Evolutionary conservation across 768 basidiomycete species (phyloP).

Genomic region (Chiua virens): DNA sequence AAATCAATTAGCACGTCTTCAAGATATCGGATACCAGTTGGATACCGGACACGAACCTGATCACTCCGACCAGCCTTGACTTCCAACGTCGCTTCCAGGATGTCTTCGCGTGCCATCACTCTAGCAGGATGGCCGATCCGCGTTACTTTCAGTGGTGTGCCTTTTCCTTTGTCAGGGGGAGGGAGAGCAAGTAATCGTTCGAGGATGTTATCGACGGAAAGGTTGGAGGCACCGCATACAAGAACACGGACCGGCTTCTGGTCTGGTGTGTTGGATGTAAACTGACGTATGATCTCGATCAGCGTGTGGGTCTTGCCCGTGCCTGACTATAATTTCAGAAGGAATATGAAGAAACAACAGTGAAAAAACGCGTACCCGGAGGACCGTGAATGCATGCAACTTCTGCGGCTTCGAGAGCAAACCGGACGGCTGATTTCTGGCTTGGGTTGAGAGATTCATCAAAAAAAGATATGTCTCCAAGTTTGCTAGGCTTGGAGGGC

Average conservation of each 20-base stretch:
- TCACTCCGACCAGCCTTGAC: conserved; percentile 73
- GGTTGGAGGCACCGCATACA: conserved; percentile 91
- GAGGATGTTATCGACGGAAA: conserved; percentile 95
- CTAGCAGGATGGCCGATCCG: conserved; percentile 96
- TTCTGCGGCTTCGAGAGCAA: conserved; percentile 78
- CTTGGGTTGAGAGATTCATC: conserved; percentile 77
- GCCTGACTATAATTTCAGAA: conserved; percentile 37
- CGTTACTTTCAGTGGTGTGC: conserved; percentile 55
- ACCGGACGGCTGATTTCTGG: conserved; percentile 80
- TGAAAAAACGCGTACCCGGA: conserved; percentile 56
- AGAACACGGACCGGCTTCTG: conserved; percentile 63
- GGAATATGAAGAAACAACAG: background rate
- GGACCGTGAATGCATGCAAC: conserved; percentile 96
- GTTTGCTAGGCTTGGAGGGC: conserved; percentile 39
- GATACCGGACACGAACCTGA: conserved; percentile 43
- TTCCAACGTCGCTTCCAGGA: conserved; percentile 70
- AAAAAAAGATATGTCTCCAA: conserved; percentile 59
- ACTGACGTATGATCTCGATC: conserved; percentile 88
- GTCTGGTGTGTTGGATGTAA: conserved; percentile 47
- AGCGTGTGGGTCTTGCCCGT: conserved; percentile 97
- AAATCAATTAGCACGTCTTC: background rate
- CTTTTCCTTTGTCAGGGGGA: conserved; percentile 44
- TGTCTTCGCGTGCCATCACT: conserved; percentile 69
- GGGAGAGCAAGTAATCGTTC: conserved; percentile 76
- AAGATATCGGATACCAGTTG: background rate